Conservation (phyloP, 208 protist species). For the Leptomonas seymouri region DNA sequence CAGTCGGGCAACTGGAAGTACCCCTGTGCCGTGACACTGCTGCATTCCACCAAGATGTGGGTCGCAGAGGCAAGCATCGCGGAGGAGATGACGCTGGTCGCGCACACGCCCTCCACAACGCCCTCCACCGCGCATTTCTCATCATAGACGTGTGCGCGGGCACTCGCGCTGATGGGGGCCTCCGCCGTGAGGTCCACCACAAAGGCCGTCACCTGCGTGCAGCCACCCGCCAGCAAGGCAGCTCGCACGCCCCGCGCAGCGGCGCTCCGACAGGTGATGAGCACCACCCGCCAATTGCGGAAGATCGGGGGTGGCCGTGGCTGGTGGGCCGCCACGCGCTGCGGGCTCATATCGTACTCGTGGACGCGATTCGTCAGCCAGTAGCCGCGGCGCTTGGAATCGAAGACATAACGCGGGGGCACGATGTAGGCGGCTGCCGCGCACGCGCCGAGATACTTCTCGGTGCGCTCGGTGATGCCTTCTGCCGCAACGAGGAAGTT, state of each 20-base stretch:
- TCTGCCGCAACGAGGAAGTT: conserved; percentile 68
- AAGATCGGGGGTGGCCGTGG: conserved; percentile 28
- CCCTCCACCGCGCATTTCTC: conserved; percentile 21
- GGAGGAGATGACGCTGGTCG: conserved; percentile 24
- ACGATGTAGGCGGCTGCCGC: conserved; percentile 67
- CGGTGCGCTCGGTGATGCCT: conserved; percentile 73
- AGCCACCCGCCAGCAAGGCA: conserved; percentile 65
- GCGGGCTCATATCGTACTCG: conserved; percentile 68
- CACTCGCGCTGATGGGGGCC: neutral
- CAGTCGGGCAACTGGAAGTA: conserved; percentile 54
- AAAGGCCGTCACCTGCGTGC: conserved; percentile 35
- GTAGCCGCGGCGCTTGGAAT: conserved; percentile 53
- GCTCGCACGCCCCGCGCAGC: conserved; percentile 51
- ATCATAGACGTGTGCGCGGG: conserved; percentile 1
- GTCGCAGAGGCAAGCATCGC: conserved; percentile 25
- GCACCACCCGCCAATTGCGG: conserved; percentile 62
- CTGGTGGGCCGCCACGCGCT: conserved; percentile 24
- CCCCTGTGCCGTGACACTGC: conserved; percentile 31
- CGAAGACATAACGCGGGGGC: conserved; percentile 67
- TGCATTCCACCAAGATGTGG: conserved; percentile 74
- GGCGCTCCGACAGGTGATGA: conserved; percentile 41
- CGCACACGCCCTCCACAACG: conserved; percentile 29
- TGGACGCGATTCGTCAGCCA: conserved; percentile 56
- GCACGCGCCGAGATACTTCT: conserved; percentile 78
- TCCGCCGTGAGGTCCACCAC: conserved; percentile 30